Evolutionary conservation across 345 rosid genomes (phyloP).

Genomic region (Camelina neglecta): DNA sequence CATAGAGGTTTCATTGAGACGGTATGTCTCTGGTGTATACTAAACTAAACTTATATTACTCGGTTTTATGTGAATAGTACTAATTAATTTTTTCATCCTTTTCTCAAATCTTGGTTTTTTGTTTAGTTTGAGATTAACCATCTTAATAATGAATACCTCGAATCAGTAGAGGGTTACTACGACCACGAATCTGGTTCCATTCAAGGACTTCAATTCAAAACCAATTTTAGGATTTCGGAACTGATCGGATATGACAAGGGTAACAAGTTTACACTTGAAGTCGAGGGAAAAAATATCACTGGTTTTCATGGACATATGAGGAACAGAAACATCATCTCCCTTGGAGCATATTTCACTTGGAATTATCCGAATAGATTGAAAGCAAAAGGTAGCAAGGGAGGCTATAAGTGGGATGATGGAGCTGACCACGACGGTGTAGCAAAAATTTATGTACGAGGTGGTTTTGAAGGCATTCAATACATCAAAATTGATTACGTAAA

Average conservation of each 20-base stretch:
- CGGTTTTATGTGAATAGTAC: background rate
- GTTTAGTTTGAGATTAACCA: constrained; percentile 14
- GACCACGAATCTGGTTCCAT: constrained; percentile 13
- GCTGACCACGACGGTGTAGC: background rate
- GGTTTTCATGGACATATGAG: constrained; percentile 27
- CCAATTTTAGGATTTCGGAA: constrained; percentile 25
- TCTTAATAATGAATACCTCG: constrained; percentile 4
- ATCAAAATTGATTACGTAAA: constrained; percentile 28
- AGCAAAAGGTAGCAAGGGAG: constrained; percentile 5
- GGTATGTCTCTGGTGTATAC: constrained; percentile 13
- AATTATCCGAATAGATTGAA: background rate
- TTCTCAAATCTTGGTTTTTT: background rate
- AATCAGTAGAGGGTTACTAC: constrained; percentile 21
- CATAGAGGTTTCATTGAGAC: constrained; percentile 33
- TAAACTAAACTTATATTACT: background rate
- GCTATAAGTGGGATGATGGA: constrained; percentile 26
- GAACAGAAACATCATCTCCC: background rate
- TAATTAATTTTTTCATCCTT: too few relatives aligned
- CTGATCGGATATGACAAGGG: constrained; percentile 32
- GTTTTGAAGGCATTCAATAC: constrained; percentile 9
- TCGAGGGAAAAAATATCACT: constrained; percentile 1
- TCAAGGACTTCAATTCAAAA: constrained; percentile 41
- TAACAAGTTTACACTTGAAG: constrained; percentile 19
- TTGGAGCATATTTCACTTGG: constrained; percentile 28
- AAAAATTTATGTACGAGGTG: constrained; percentile 20